These are phyloP conservation scores for Phytopythium oedochilum DNA, from an alignment of 352 stramenopile genomes.

Conservation along the genomic window DNA sequence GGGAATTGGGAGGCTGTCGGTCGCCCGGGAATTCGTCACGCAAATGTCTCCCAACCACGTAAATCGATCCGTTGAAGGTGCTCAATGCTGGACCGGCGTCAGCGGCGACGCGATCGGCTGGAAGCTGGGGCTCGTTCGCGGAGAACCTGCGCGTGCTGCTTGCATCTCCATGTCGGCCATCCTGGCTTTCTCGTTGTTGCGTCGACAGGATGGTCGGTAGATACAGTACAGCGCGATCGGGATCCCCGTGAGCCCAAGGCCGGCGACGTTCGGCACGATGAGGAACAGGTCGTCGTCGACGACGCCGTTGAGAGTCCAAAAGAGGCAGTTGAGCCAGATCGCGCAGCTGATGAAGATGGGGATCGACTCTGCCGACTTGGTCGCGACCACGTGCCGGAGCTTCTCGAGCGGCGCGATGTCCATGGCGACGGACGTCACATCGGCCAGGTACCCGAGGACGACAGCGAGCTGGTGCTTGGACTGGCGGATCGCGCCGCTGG, in stretches of 20 bases:
- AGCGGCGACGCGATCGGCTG: background rate
- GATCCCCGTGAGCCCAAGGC: constrained; percentile 22
- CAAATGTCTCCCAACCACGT: no score
- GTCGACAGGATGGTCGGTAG: constrained; percentile 18
- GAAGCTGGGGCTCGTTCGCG: background rate
- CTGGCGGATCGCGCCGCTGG: constrained; percentile 8
- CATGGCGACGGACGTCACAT: constrained; percentile 18
- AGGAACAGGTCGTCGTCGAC: constrained; percentile 43
- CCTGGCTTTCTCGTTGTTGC: background rate
- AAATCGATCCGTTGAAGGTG: no score
- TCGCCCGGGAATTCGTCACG: no score
- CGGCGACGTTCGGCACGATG: constrained; percentile 31
- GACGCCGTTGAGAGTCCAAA: constrained; percentile 49
- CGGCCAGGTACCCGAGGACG: constrained; percentile 16
- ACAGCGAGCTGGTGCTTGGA: constrained; percentile 14
- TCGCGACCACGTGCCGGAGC: constrained; percentile 16
- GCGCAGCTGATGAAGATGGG: constrained; percentile 40
- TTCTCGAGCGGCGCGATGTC: constrained; percentile 25
- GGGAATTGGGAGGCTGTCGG: no score
- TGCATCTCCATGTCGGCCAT: background rate
- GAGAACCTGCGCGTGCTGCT: background rate
- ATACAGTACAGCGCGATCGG: constrained; percentile 46
- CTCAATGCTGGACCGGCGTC: no score
- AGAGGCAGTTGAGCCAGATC: constrained; percentile 39
- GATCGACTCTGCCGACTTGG: constrained; percentile 33